Base-by-base conservation (phyloP, 768 basidiomycete species). In the Leccinum boreale region DNA sequence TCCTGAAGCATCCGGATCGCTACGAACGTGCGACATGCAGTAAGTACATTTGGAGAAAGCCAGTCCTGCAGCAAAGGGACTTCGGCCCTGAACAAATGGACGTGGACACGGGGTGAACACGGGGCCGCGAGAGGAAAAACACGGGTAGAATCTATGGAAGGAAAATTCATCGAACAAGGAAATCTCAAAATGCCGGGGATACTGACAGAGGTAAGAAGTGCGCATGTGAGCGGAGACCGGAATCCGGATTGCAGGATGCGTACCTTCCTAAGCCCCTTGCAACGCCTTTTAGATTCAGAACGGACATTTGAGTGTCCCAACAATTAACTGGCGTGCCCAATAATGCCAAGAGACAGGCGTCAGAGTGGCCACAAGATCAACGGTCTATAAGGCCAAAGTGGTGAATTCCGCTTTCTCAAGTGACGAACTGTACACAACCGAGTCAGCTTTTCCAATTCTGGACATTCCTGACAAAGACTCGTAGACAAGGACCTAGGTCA, bases 401-500 rank as follows among this genome's bases (percentile, higher is more conserved):
- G 47, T 28, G 52, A 44, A 57, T 57, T 28, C 53, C 50, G 51
- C 28, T 23, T 35, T 56, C 52, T 48, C 35, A 52, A 50, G 17
- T 33, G 47, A 48, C 44, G 14, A 29, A 59, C 19, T 44, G 42
- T 17, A 15, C 17, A 42, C 26, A 24, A 26, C 24, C 10, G 42
- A 39, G n/a, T 44, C 6, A 19, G 1, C 42, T 21, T 28, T 48
- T 24, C 54, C 12, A 49, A 29, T 47, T 56, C 35, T n/a, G 36
- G 35, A 44, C 26, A 31, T 46, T 49, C 12, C 14, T 39, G 46
- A 52, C 55, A 50, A 56, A 15, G 29, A 26, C 24, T 55, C 50
- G 52, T 59, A 60, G 53, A 58, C 29, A 36, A 55, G 67, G 67
- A 70, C 67, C 67, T 49, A 66, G 1, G 64, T 55, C 68, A 69